These are phyloP conservation scores for Phytophthora chlamydospora DNA, from an alignment of 352 stramenopile species.

Conservation along the genomic window DNA sequence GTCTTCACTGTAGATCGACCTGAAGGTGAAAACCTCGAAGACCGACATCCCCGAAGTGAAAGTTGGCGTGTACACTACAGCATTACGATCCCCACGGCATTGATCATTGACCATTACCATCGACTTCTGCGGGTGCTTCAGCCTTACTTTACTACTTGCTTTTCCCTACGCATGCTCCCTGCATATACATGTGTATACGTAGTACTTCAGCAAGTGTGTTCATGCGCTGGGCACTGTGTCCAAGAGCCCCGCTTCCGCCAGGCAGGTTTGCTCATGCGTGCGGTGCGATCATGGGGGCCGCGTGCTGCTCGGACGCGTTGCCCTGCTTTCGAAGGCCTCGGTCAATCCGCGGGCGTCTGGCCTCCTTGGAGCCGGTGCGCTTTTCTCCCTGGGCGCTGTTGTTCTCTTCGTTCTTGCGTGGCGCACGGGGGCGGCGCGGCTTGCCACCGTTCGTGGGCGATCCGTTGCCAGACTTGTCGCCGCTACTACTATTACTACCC, in stretches of 20 bases:
- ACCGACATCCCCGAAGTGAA: too few relatives aligned
- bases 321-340: conserved; percentile 46
- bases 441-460: conserved; percentile 36
- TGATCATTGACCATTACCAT: conserved; percentile 11
- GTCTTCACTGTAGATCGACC: too few relatives aligned
- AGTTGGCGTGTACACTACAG: too few relatives aligned
- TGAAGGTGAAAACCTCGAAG: too few relatives aligned
- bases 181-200: too few relatives aligned
- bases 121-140: conserved; percentile 19
- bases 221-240: too few relatives aligned
- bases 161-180: conserved; percentile 4
- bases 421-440: conserved; percentile 37
- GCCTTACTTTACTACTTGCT: conserved; percentile 15
- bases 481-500: conserved; percentile 42
- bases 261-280: conserved; percentile 28
- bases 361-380: conserved; percentile 41
- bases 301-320: conserved; percentile 27
- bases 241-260: conserved; percentile 5
- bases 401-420: conserved; percentile 40
- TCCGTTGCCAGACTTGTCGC: conserved; percentile 37
- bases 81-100: too few relatives aligned
- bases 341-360: conserved; percentile 44
- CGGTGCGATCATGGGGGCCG: conserved; percentile 36
- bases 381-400: conserved; percentile 23
- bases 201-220: too few relatives aligned